These are phyloP conservation scores for Termitomyces sp. DNA, from an alignment of 768 basidiomycete species.

Conservation along the genomic window DNA sequence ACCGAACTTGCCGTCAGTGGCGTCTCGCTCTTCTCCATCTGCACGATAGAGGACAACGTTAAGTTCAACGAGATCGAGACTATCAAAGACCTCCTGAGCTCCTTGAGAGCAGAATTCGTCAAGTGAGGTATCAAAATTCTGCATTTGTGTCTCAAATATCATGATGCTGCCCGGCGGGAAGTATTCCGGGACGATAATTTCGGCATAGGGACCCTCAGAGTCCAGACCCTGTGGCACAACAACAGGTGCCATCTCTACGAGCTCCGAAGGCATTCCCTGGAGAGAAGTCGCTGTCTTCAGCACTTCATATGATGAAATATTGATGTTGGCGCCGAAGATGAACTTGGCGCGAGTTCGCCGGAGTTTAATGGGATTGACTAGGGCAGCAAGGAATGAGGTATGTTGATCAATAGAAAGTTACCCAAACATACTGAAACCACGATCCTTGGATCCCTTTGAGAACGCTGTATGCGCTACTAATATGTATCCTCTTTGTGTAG, in stretches of 20 bases:
- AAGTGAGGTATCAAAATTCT: slow-evolving; percentile 63
- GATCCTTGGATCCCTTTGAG: slow-evolving; percentile 71
- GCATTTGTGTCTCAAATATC: slow-evolving; percentile 83
- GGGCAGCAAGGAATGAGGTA: not conserved
- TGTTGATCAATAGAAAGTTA: not conserved
- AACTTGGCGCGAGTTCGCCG: slow-evolving; percentile 74
- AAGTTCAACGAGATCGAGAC: slow-evolving; percentile 79
- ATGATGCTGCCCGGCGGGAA: slow-evolving; percentile 97
- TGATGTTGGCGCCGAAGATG: slow-evolving; percentile 71
- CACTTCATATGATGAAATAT: slow-evolving; percentile 57
- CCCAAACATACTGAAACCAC: slow-evolving; percentile 63
- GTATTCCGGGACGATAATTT: slow-evolving; percentile 76
- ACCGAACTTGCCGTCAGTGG: slow-evolving; percentile 75
- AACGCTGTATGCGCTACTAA: slow-evolving; percentile 92
- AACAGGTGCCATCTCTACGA: slow-evolving; percentile 59
- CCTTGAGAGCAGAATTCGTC: slow-evolving; percentile 70
- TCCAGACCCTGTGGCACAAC: slow-evolving; percentile 59
- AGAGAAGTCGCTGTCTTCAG: slow-evolving; percentile 46
- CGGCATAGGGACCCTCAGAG: slow-evolving; percentile 61
- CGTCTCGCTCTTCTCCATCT: slow-evolving; percentile 89
- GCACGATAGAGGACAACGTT: slow-evolving; percentile 84
- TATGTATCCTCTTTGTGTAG: slow-evolving; percentile 86
- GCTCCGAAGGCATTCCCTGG: slow-evolving; percentile 64
- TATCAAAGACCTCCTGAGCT: slow-evolving; percentile 65
- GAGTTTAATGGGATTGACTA: slow-evolving; percentile 83